These are phyloP conservation scores for Yarrowia galli DNA, from an alignment of 1,139 yeast species.

Conservation along the genomic window DNA sequence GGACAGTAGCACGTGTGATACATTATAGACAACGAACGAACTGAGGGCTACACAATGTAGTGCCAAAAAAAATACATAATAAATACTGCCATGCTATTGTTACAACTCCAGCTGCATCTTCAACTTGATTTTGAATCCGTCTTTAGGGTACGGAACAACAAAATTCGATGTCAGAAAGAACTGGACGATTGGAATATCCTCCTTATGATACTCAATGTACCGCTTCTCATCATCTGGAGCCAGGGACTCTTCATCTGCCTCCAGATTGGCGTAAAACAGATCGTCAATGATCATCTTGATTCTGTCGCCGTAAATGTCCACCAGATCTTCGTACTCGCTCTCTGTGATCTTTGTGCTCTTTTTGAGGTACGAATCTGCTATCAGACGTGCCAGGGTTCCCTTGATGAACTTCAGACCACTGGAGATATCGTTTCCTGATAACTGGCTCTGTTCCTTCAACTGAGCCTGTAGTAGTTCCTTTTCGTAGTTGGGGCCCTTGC, in stretches of 20 bases:
- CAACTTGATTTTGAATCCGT: conserved; percentile 20
- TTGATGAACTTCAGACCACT: conserved; percentile 22
- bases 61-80: neutral
- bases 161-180: conserved; percentile 34
- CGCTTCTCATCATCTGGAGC: conserved; percentile 27
- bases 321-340: conserved; percentile 19
- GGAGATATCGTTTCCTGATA: conserved; percentile 9
- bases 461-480: conserved; percentile 5
- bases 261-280: conserved; percentile 21
- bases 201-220: conserved; percentile 29
- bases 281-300: conserved; percentile 31
- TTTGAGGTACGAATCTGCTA: conserved; percentile 25
- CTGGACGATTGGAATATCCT: conserved; percentile 31
- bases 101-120: conserved; percentile 31
- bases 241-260: conserved; percentile 24
- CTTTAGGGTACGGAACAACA: conserved; percentile 24
- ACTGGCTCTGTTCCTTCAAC: conserved; percentile 2
- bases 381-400: conserved; percentile 9
- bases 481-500: conserved; percentile 10
- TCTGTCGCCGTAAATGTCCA: conserved; percentile 31
- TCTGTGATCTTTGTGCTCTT: conserved; percentile 24
- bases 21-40: neutral
- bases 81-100: neutral
- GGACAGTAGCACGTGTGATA: neutral
- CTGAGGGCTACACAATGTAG: too few species aligned